Conservation (phyloP, 2,329 filamentous ascomycete species). For the Apiospora pterosperma region DNA sequence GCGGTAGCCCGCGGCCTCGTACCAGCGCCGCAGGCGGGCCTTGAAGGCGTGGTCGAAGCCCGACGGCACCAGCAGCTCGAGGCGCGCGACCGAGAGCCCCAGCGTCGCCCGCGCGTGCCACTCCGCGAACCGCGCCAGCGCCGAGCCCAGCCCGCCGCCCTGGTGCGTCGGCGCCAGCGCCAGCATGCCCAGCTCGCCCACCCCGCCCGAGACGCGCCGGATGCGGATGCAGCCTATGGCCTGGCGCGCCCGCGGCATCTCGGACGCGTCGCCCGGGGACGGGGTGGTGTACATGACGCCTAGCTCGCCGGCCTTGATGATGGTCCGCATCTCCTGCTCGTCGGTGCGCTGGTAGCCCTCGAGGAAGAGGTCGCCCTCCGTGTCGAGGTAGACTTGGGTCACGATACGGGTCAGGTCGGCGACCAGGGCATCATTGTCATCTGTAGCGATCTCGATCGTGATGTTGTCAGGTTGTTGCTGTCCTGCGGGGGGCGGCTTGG, state of each 20-base stretch:
- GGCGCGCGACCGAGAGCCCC: slow-evolving; percentile 12
- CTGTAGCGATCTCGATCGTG: slow-evolving; percentile 14
- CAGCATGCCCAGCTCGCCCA: slow-evolving; percentile 25
- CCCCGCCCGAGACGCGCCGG: slow-evolving; percentile 10
- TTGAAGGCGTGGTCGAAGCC: slow-evolving; percentile 23
- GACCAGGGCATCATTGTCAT: slow-evolving; percentile 15
- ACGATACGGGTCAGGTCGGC: slow-evolving; percentile 15
- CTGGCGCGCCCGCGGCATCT: background rate
- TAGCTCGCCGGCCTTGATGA: slow-evolving; percentile 19
- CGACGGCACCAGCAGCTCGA: slow-evolving; percentile 24
- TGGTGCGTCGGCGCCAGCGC: slow-evolving; percentile 18
- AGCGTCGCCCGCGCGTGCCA: slow-evolving; percentile 10
- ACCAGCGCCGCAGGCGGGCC: slow-evolving; percentile 23
- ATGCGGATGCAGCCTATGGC: slow-evolving; percentile 24
- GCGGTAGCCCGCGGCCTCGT: slow-evolving; percentile 22
- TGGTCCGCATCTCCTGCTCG: slow-evolving; percentile 13
- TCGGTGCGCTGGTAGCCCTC: slow-evolving; percentile 20
- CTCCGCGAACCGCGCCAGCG: slow-evolving; percentile 26
- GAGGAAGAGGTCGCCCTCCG: slow-evolving; percentile 48
- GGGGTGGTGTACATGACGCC: slow-evolving; percentile 13
- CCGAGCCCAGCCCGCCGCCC: slow-evolving; percentile 22
- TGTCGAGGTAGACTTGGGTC: slow-evolving; percentile 44
- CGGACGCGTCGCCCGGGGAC: background rate
- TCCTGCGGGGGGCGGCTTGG: background rate
- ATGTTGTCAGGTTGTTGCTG: background rate